phyloP scores from a whole-genome alignment of 2,329 filamentous ascomycete species.

The Ceratocystis albifundus region DNA sequence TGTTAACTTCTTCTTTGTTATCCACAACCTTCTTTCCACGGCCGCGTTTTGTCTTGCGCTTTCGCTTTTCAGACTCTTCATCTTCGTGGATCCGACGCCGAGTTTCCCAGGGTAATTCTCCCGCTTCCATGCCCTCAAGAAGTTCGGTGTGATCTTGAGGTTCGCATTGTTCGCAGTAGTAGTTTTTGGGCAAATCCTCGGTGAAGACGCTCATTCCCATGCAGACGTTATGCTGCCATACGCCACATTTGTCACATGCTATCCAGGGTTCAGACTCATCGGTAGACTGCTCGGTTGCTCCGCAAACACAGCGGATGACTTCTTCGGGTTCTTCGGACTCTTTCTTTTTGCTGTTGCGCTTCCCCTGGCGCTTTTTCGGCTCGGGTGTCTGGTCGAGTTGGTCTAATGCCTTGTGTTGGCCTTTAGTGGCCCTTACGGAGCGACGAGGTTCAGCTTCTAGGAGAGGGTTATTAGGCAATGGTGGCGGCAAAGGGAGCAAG shows the following conservation, averaged over 20 bases:
- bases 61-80: conserved; percentile 47
- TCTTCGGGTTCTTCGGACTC: conserved; percentile 42
- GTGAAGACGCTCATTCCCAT: conserved; percentile 72
- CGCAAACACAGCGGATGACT: conserved; percentile 87
- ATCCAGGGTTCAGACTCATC: conserved; percentile 89
- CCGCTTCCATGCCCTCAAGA: conserved; percentile 62
- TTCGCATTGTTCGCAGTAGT: conserved; percentile 84
- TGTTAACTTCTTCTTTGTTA: conserved; percentile 35
- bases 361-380: conserved; percentile 42
- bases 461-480: conserved; percentile 27
- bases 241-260: conserved; percentile 80
- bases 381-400: conserved; percentile 51
- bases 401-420: conserved; percentile 86
- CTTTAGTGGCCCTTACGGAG: conserved; percentile 91
- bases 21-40: conserved; percentile 58
- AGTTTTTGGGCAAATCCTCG: conserved; percentile 68
- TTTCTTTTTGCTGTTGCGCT: conserved; percentile 47
- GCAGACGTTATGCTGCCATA: conserved; percentile 96
- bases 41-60: conserved; percentile 47
- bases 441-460: conserved; percentile 65
- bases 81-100: conserved; percentile 52
- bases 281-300: conserved; percentile 72
- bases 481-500: neutral
- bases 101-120: conserved; percentile 78
- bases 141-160: conserved; percentile 75